These are phyloP conservation scores for Aspergillus conjunctus DNA, from an alignment of 495 filamentous ascomycete genomes.

Conservation along the genomic window DNA sequence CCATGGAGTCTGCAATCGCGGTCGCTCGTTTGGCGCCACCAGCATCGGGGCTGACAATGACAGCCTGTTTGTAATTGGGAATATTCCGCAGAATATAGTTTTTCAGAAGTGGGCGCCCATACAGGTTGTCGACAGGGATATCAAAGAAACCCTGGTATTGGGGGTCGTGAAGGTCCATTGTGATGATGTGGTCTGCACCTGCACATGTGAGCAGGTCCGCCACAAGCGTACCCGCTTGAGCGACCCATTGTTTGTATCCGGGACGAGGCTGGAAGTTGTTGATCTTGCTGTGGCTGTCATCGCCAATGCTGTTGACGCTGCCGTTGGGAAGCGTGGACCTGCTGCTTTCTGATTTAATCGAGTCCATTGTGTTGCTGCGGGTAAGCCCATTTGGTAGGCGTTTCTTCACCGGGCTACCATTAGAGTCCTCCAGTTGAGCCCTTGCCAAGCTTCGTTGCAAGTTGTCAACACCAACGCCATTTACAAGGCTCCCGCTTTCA, in stretches of 20 bases:
- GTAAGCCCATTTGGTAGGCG: slow-evolving; percentile 43
- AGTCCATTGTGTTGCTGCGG: slow-evolving; percentile 66
- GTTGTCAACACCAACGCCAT: slow-evolving; percentile 62
- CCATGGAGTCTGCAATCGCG: slow-evolving; percentile 91
- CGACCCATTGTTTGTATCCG: slow-evolving; percentile 98
- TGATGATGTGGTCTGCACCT: slow-evolving; percentile 94
- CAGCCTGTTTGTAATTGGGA: slow-evolving; percentile 80
- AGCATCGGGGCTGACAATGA: slow-evolving; percentile 95
- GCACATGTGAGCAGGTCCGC: slow-evolving; percentile 94
- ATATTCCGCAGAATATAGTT: slow-evolving; percentile 89
- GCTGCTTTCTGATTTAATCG: slow-evolving; percentile 48
- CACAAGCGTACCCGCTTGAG: slow-evolving; percentile 92
- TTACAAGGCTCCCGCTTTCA: slow-evolving; percentile 62
- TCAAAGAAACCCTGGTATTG: slow-evolving; percentile 99
- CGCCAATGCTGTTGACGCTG: slow-evolving; percentile 42
- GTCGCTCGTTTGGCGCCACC: slow-evolving; percentile 96
- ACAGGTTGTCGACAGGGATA: slow-evolving; percentile 96
- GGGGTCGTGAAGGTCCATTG: slow-evolving; percentile 94
- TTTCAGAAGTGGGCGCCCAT: slow-evolving; percentile 83
- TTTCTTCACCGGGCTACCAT: slow-evolving; percentile 45
- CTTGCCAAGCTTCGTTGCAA: slow-evolving; percentile 67
- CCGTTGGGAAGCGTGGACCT: slow-evolving; percentile 30
- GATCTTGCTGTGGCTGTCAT: slow-evolving; percentile 56
- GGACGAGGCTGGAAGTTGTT: slow-evolving; percentile 75
- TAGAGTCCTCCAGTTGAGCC: slow-evolving; percentile 58